Conservation (phyloP, 768 basidiomycete species). For the Hygrophorus pudorinus region DNA sequence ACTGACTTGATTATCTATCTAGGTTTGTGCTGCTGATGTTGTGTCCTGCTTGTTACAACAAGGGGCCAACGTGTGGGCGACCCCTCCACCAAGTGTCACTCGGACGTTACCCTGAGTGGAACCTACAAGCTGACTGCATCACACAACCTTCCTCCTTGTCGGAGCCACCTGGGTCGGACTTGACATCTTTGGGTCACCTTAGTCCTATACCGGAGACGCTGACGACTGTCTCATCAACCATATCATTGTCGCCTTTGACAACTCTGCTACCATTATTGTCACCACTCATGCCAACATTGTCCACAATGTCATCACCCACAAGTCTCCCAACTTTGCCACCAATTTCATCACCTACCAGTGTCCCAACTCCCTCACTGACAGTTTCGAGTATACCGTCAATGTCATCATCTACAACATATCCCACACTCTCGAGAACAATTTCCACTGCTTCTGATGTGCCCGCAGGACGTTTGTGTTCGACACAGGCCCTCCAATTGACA, state of each 20-base stretch:
- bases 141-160: conserved; percentile 22
- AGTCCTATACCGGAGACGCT: conserved; percentile 36
- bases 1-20: too few species aligned
- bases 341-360: conserved; percentile 23
- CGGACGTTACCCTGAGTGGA: conserved; percentile 23
- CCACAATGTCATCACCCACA: conserved; percentile 19
- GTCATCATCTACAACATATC: conserved; percentile 15
- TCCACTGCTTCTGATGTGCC: conserved; percentile 26
- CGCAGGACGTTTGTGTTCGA: conserved; percentile 28
- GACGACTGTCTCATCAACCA: conserved; percentile 18
- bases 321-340: conserved; percentile 20
- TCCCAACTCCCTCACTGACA: conserved; percentile 19
- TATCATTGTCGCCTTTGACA: conserved; percentile 19
- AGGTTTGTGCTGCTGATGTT: too few species aligned
- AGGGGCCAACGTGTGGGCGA: conserved; percentile 30
- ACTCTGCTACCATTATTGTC: conserved; percentile 21
- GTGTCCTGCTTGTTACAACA: too few species aligned
- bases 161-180: conserved; percentile 25
- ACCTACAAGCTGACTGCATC: conserved; percentile 13
- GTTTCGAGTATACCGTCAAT: conserved; percentile 26
- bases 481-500: conserved; percentile 23
- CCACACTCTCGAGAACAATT: conserved; percentile 2
- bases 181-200: conserved; percentile 33
- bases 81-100: conserved; percentile 33
- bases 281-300: conserved; percentile 14